These are phyloP conservation scores for Colletotrichum tropicicola DNA, from an alignment of 2,329 filamentous ascomycete species.

Conservation along the genomic window DNA sequence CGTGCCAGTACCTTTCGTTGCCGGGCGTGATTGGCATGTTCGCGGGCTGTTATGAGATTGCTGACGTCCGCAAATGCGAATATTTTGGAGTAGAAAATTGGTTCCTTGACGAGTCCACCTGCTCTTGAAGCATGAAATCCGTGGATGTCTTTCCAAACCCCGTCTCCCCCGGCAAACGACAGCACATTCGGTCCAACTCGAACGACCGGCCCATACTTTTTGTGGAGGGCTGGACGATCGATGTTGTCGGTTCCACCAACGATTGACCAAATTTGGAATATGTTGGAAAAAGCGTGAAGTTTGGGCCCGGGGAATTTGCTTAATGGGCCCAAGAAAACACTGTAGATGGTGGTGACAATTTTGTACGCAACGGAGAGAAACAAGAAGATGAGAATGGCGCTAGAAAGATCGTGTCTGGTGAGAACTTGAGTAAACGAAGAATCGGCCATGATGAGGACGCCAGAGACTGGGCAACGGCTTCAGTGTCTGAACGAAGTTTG, in stretches of 20 bases:
- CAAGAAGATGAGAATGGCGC: neutral
- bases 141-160: conserved; percentile 6
- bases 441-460: neutral
- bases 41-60: neutral
- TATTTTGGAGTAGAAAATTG: neutral
- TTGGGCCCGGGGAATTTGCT: neutral
- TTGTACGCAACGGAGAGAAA: neutral
- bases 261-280: neutral
- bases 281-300: neutral
- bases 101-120: neutral
- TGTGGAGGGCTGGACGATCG: neutral
- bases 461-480: neutral
- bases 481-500: too few relatives aligned
- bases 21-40: neutral
- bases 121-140: neutral
- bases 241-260: neutral
- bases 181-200: neutral
- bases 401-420: neutral
- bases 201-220: neutral
- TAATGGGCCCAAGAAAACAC: neutral
- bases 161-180: neutral
- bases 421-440: neutral
- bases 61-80: neutral
- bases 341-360: neutral
- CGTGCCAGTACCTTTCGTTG: conserved; percentile 2